A percentile compares a stretch with the other conserved stretches of the same genome.
Conservation (phyloP, 179 eudicot species). For the Camellia oleifera region DNA sequence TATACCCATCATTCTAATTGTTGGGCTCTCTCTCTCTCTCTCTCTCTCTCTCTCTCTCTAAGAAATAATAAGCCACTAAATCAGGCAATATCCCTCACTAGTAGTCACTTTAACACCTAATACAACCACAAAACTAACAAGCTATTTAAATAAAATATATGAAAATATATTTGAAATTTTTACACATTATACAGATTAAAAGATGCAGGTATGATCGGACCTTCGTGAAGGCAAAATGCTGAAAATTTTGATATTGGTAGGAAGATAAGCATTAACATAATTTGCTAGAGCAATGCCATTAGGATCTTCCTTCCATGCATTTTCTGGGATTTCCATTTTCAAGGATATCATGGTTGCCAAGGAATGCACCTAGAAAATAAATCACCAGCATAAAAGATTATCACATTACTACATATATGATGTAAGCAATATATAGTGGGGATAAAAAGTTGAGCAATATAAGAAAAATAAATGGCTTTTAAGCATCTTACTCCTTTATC, state of each 20-base stretch:
- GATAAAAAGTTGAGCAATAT: not conserved
- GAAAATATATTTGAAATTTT: not conserved
- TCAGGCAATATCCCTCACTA: no score
- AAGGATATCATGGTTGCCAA: conserved; percentile 83
- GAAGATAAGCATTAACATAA: conserved; percentile 67
- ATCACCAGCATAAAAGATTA: conserved; percentile 9
- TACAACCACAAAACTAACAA: not conserved
- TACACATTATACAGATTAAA: not conserved
- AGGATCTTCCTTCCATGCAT: conserved; percentile 84
- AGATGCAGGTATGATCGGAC: conserved; percentile 25
- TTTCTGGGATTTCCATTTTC: conserved; percentile 84
- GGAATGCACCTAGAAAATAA: conserved; percentile 72
- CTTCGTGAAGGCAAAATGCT: conserved; percentile 84
- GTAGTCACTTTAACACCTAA: not conserved
- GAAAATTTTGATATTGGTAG: conserved; percentile 69
- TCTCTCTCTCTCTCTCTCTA: not conserved
- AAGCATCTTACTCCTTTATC: conserved; percentile 80
- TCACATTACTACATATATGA: not conserved
- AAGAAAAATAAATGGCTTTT: not conserved
- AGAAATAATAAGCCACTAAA: not conserved
- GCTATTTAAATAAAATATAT: not conserved
- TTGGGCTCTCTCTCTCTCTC: not conserved
- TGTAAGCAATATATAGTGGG: not conserved
- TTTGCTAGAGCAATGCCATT: conserved; percentile 73
- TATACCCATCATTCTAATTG: not conserved